Base-by-base conservation (phyloP, 768 basidiomycete genomes). In the Gloeostereum incarnatum region DNA sequence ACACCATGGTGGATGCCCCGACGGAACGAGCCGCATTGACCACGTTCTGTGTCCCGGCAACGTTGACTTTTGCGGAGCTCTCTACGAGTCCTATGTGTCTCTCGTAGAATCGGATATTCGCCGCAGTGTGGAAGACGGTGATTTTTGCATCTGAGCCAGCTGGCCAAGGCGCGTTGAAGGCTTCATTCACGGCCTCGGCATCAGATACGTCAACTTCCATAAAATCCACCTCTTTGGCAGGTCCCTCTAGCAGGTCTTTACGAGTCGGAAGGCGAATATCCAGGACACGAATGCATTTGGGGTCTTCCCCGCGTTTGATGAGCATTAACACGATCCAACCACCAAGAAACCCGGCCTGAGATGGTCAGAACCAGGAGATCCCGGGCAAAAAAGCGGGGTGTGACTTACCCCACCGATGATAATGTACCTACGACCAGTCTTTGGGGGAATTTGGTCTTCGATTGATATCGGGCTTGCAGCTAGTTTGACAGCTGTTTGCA, bases 61-160 rank as follows among this genome's bases (percentile, higher is more conserved):
- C 66, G 51, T 87, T 87, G 34, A 87, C 79, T 23, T 55, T 60
- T 24, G 66, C 61, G 5, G 84, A 86, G 18, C 62, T 64, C 3
- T 61, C 56, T 10, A 82, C 53, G 13, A 85, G 66, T 3, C 51
- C 50, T 0, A 57, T 44, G 42, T 69, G 65, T 6, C 78, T 75
- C 46, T 87, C 85, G 50, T 76, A 88, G 53, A 82, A 87, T 4
- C 82, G 80, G 45, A 87, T 86, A 45, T 69, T 81, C 13, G 85
- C 80, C 1, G 79, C 84, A 16, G 81, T 80, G 50, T 87, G 82
- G 54, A 85, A 82, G 6, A 88, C 70, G 1, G 84, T 83, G 16
- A 80, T 58, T 37, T 66, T 63, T 5, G 50, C 50, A 17, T 50
- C 50, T 11, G 42, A 38, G 5, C 40, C 19, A 2, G 44, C 20